Evolutionary conservation across 1,139 yeast genomes (phyloP).

Genomic region (Candida mesenterica): DNA sequence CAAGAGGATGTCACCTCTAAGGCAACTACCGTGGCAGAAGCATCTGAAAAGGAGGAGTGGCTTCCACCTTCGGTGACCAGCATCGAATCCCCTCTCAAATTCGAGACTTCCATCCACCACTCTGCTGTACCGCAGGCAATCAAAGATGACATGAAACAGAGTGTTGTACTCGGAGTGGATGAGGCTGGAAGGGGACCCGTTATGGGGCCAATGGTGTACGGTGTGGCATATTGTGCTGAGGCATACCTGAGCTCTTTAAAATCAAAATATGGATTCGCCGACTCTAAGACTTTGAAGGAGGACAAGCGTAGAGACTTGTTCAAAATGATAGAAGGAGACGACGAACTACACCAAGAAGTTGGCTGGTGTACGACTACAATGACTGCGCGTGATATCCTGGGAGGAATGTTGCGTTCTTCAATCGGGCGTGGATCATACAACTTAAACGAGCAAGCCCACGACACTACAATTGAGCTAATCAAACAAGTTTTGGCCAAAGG

Average conservation of each 20-base stretch:
- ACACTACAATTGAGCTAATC: slow-evolving; percentile 80
- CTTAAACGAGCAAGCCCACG: slow-evolving; percentile 94
- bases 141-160: slow-evolving; percentile 15
- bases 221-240: slow-evolving; percentile 71
- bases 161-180: slow-evolving; percentile 78
- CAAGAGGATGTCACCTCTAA: too few species aligned
- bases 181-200: slow-evolving; percentile 99
- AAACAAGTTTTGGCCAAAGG: slow-evolving; percentile 57
- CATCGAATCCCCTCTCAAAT: slow-evolving; percentile 24
- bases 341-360: slow-evolving; percentile 53
- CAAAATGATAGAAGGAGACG: slow-evolving; percentile 41
- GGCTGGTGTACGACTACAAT: slow-evolving; percentile 89
- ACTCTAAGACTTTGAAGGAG: slow-evolving; percentile 83
- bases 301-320: slow-evolving; percentile 63
- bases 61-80: slow-evolving; percentile 33
- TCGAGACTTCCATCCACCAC: slow-evolving; percentile 36
- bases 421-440: slow-evolving; percentile 62
- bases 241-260: slow-evolving; percentile 52
- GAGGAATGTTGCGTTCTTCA: slow-evolving; percentile 75
- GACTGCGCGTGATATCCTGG: slow-evolving; percentile 83
- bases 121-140: slow-evolving; percentile 30
- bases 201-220: slow-evolving; percentile 95
- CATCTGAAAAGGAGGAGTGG: slow-evolving; percentile 18
- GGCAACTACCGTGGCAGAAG: not conserved
- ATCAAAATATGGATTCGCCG: slow-evolving; percentile 76